Percentiles rank a stretch among this genome's conserved stretches.
phyloP scores from a whole-genome alignment of 2,329 filamentous ascomycete genomes.

The Cordyceps cicadae region DNA sequence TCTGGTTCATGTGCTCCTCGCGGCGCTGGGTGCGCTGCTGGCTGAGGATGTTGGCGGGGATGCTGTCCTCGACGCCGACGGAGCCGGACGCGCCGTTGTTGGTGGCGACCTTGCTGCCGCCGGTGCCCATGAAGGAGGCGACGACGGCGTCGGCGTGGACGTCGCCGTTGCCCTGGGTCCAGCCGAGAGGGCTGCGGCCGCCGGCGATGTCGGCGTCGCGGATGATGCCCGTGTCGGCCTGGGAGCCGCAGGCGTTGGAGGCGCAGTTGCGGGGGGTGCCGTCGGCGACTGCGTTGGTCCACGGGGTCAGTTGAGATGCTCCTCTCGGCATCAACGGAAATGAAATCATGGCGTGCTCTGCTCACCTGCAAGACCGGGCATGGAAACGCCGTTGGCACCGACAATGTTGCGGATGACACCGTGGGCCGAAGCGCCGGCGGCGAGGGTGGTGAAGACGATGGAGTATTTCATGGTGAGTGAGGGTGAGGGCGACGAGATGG shows the following conservation, averaged over 20 bases:
- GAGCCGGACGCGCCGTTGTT: constrained; percentile 26
- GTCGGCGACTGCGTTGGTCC: constrained; percentile 36
- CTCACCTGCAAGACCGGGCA: constrained; percentile 39
- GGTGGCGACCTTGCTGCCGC: constrained; percentile 21
- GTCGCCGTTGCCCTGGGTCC: constrained; percentile 45
- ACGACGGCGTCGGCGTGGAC: constrained; percentile 46
- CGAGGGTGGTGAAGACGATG: background rate
- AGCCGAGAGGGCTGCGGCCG: constrained; percentile 47
- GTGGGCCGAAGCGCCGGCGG: constrained; percentile 29
- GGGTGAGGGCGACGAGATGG: background rate
- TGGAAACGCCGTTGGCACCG: constrained; percentile 49
- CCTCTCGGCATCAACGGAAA: too few species aligned
- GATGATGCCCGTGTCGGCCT: constrained; percentile 57
- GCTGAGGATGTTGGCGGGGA: constrained; percentile 16
- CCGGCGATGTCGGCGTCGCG: constrained; percentile 45
- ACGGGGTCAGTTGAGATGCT: background rate
- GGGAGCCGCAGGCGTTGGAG: constrained; percentile 45
- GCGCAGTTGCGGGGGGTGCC: constrained; percentile 56
- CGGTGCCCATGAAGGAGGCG: constrained; percentile 44
- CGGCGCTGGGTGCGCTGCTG: constrained; percentile 6
- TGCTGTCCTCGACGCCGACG: constrained; percentile 29
- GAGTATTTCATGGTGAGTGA: constrained; percentile 8
- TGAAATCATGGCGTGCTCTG: background rate
- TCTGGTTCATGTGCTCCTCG: constrained; percentile 8
- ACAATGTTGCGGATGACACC: constrained; percentile 44